Evolutionary conservation across 495 filamentous ascomycete species (phyloP), one percentile per base, ranked within the genome.

Genomic region (Talaromyces trachyspermus): DNA sequence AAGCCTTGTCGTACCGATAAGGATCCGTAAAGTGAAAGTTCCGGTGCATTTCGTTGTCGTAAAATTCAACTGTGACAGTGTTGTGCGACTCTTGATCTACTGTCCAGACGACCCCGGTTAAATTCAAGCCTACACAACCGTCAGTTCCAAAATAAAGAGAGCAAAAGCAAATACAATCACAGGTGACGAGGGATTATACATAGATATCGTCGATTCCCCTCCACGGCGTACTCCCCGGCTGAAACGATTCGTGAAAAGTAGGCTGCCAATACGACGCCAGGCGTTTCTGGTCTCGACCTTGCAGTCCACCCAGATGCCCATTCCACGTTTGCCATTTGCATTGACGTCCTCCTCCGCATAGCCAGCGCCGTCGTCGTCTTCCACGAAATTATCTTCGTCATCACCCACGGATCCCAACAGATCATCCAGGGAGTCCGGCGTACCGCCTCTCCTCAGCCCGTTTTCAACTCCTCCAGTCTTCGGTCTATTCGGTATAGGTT

Each of bases 21-120:
- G 89, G 89, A 57, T 98, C 92, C 2, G 90, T 97, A 65, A 78
- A 97, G 66, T 98, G 92, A 56, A 95, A 96, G 64, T 95, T 86
- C 18, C 94, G 76, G 58, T 95, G 87, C 44, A 81, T 81, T 50
- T 95, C 88, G 17, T 86, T 79, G 65, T 98, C 92, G 60, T 96
- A 95, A 61, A 98, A 98, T 54, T 98, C 92, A 12, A 97, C 88
- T 0, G 94, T 97, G 20, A 98, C 84, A 5, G 91, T 98, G 63
- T 97, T 77, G 52, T 97, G 91, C 0, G 82, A 84, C 53, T 95
- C 89, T 65, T 98, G 94, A 54, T 95, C 86, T 11, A 97, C 88
- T 0, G 92, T 97, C 92, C 94, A 98, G 4, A 95, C 88, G 54
- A 88, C 88, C 11, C 94, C 92, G 24, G 87, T 85, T 49, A 98